These are phyloP conservation scores for Cladosporium sp. DNA, from an alignment of 2,329 filamentous ascomycete species.

Conservation along the genomic window DNA sequence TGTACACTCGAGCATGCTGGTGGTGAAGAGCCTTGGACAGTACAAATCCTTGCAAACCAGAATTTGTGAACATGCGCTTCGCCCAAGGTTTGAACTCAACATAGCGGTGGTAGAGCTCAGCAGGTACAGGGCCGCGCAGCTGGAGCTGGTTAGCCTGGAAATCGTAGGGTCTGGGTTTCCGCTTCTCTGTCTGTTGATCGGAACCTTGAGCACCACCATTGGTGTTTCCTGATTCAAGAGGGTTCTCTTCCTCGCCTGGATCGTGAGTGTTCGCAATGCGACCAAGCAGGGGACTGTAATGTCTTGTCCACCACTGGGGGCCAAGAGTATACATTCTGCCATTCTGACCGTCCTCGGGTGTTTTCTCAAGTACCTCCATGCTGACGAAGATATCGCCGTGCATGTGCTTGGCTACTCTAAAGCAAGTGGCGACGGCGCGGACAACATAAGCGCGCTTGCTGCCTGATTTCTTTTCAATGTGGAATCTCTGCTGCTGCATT, in stretches of 20 bases:
- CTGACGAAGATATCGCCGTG: constrained; percentile 68
- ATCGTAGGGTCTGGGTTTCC: constrained; percentile 60
- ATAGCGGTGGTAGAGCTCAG: constrained; percentile 80
- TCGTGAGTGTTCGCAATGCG: constrained; percentile 66
- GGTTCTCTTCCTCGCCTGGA: constrained; percentile 37
- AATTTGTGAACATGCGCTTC: constrained; percentile 77
- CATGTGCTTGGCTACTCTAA: constrained; percentile 61
- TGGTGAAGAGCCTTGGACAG: constrained; percentile 84
- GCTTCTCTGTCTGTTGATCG: constrained; percentile 34
- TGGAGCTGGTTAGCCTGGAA: constrained; percentile 95
- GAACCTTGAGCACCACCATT: constrained; percentile 10
- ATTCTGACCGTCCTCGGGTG: constrained; percentile 53
- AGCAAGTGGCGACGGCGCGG: constrained; percentile 62
- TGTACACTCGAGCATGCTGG: constrained; percentile 85
- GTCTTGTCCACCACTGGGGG: constrained; percentile 71
- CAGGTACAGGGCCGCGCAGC: constrained; percentile 75
- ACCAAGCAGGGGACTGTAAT: constrained; percentile 86
- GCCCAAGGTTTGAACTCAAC: constrained; percentile 92
- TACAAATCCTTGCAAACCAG: constrained; percentile 72
- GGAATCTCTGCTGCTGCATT: constrained; percentile 60
- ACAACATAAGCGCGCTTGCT: constrained; percentile 83
- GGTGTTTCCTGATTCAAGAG: not conserved
- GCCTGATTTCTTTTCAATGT: constrained; percentile 76
- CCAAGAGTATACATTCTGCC: constrained; percentile 75
- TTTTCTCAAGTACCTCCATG: constrained; percentile 72